These are phyloP conservation scores for Barnettozyma siamensis DNA, from an alignment of 805 yeast genomes.

Conservation along the genomic window DNA sequence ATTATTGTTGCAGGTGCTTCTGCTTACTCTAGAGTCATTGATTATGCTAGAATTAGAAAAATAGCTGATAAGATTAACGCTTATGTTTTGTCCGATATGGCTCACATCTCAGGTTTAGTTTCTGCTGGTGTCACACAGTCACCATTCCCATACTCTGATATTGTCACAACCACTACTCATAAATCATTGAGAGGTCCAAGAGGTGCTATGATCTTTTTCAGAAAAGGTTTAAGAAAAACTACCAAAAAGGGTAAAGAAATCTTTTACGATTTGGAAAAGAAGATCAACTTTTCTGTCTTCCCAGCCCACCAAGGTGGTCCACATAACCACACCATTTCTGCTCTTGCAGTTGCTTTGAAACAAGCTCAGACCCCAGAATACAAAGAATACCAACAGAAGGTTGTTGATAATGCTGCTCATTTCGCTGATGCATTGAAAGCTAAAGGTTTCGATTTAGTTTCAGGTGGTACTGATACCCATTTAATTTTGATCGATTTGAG, in stretches of 20 bases:
- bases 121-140: slow-evolving; percentile 95
- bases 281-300: slow-evolving; percentile 97
- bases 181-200: slow-evolving; percentile 99
- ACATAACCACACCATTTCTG: slow-evolving; percentile 98
- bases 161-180: slow-evolving; percentile 98
- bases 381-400: slow-evolving; percentile 84
- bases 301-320: slow-evolving; percentile 99
- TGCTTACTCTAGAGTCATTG: slow-evolving; percentile 94
- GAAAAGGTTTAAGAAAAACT: slow-evolving; percentile 88
- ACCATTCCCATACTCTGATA: slow-evolving; percentile 95
- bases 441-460: slow-evolving; percentile 75
- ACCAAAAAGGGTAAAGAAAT: slow-evolving; percentile 91
- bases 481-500: slow-evolving; percentile 88
- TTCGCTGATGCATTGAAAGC: slow-evolving; percentile 70
- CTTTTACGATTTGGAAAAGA: slow-evolving; percentile 84
- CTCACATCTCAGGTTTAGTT: slow-evolving; percentile 93
- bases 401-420: slow-evolving; percentile 79
- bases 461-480: slow-evolving; percentile 96
- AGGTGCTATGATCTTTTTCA: slow-evolving; percentile 99
- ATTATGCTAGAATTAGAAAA: slow-evolving; percentile 92
- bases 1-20: slow-evolving; percentile 96
- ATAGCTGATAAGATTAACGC: slow-evolving; percentile 98
- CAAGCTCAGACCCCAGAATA: slow-evolving; percentile 91
- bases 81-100: slow-evolving; percentile 95
- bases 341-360: slow-evolving; percentile 92